A percentile compares a stretch with the other conserved stretches of the same genome.
These are phyloP conservation scores for Colletotrichum noveboracense DNA, from an alignment of 2,329 filamentous ascomycete species.

Conservation along the genomic window DNA sequence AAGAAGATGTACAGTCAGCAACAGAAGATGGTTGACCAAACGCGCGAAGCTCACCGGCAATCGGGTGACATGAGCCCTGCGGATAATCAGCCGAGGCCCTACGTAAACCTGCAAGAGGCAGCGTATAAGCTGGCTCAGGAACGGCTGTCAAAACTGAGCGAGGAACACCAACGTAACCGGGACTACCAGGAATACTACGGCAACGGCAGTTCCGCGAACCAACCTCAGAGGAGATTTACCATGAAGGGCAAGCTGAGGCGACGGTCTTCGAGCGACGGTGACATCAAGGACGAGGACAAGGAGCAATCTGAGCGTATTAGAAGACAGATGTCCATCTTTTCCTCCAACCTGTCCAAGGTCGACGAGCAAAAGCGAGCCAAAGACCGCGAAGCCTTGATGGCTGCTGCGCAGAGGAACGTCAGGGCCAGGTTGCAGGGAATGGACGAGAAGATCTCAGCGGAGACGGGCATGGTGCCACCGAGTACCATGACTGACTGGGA, in stretches of 20 bases:
- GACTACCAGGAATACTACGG: conserved; percentile 82
- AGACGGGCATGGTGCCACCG: conserved; percentile 76
- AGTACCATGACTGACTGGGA: conserved; percentile 80
- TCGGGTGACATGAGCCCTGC: conserved; percentile 35
- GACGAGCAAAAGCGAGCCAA: conserved; percentile 76
- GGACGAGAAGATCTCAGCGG: conserved; percentile 78
- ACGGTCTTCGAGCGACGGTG: conserved; percentile 72
- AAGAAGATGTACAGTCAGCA: conserved; percentile 81
- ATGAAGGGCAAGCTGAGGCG: conserved; percentile 62
- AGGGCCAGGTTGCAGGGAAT: conserved; percentile 77
- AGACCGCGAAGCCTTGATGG: conserved; percentile 78
- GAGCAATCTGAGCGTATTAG: conserved; percentile 75
- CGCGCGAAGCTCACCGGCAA: conserved; percentile 43
- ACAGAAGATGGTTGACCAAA: conserved; percentile 63
- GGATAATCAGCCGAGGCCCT: conserved; percentile 54
- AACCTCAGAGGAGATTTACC: conserved; percentile 48
- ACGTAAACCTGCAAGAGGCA: conserved; percentile 78
- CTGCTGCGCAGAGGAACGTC: conserved; percentile 86
- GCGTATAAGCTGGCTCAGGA: conserved; percentile 88
- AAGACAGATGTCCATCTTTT: conserved; percentile 80
- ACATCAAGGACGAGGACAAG: conserved; percentile 63
- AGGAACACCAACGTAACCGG: conserved; percentile 67
- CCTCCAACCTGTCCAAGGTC: conserved; percentile 68
- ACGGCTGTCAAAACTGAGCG: conserved; percentile 79
- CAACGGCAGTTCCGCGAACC: conserved; percentile 40